Base-by-base conservation (phyloP, 768 basidiomycete species). In the Mycena indigotica region DNA sequence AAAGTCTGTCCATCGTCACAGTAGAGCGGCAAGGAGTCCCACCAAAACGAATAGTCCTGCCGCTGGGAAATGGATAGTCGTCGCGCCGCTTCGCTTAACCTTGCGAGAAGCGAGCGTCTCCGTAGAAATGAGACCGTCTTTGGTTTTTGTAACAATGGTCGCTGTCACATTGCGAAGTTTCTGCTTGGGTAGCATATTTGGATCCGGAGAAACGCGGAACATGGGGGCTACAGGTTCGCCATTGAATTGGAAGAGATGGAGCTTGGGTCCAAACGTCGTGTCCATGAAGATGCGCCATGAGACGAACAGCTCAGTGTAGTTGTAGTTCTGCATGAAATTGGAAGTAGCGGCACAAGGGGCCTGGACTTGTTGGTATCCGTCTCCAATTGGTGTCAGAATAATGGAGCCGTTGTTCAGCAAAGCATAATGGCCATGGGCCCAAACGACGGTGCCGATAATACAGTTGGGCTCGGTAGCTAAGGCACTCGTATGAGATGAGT, bases 291-390 rank as follows among this genome's bases (percentile, higher is more conserved):
- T 93, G 38, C 77, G 78, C 91, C 91, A 97, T 5, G 60, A 56
- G 32, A 60, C 28, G 70, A 84, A 88, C 50, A 84, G 69, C 67
- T 93, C 91, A 13, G 86, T 88, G 60, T 81, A 69, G 74, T 92
- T 89, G 82, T 94, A 98, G 45, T 76, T 70, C 66, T 95, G 86
- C 66, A 98, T 84, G 69, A 95, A 88, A 70, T 94, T 93, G 26
- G 95, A 93, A 10, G 82, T 77, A 10, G 94, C 91, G 1, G 89
- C 89, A 67, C 96, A 99, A 0, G 94, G 89, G 63, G 95, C 89
- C 77, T 99, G 94, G 38, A 98, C 82, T 78, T 96, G 95, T 70
- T 97, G 93, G 73, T 85, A 91, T 16, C 96, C 96, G 70, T 99
- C 96, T 17, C 80, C 83, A 61, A 93, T 82, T 1, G 95, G 91